These are phyloP conservation scores for Selaginella tamariscina DNA, from an alignment of 75 land plant species.

Conservation along the genomic window DNA sequence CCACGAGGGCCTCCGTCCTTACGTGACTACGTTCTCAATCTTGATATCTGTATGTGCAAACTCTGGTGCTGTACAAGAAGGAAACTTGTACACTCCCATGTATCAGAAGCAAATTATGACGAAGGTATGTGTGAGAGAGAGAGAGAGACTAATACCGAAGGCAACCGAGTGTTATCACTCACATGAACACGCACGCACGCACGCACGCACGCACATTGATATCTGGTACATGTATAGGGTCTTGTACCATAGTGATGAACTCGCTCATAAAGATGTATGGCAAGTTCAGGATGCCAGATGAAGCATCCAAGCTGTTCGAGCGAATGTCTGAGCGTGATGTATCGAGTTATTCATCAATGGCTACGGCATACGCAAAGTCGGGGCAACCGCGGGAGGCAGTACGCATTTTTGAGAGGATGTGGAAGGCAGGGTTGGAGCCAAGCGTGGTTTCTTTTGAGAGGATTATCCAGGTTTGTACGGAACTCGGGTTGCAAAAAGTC, in stretches of 20 bases:
- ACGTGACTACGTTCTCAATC: background rate
- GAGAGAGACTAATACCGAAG: no score
- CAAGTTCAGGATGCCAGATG: background rate
- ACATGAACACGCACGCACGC: no score
- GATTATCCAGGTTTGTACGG: background rate
- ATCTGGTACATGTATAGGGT: no score
- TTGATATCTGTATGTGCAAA: background rate
- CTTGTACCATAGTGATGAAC: background rate
- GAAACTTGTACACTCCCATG: background rate
- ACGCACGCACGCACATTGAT: no score
- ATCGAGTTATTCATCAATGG: background rate
- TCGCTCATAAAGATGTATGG: background rate
- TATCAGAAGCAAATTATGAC: background rate
- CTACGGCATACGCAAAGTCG: background rate
- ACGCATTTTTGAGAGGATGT: background rate
- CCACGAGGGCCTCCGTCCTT: background rate
- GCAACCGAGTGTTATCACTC: no score
- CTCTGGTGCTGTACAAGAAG: background rate
- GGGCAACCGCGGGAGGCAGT: background rate
- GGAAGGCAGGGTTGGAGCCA: background rate
- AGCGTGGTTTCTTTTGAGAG: background rate
- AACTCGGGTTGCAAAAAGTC: background rate
- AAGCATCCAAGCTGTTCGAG: background rate
- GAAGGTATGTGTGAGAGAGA: no score
- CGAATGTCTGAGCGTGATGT: background rate